A percentile compares a stretch with the other conserved stretches of the same genome.
phyloP scores from a whole-genome alignment of 805 yeast species.

The Danielia oregonensis region DNA sequence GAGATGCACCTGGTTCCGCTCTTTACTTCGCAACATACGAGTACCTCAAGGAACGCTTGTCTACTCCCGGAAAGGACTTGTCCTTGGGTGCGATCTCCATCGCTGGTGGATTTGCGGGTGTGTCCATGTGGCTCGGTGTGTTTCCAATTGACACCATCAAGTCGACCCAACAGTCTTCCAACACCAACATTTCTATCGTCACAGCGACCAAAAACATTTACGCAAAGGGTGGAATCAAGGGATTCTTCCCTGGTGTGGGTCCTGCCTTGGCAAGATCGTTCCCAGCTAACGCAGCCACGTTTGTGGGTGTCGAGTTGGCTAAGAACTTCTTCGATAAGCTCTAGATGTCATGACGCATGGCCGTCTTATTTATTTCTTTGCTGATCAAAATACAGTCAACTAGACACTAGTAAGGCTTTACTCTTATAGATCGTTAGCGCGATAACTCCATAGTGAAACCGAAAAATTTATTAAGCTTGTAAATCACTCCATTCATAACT shows the following conservation, averaged over 20 bases:
- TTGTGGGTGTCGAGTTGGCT: slow-evolving; percentile 90
- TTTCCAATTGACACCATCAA: slow-evolving; percentile 97
- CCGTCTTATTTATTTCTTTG: neutral
- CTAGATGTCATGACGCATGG: neutral
- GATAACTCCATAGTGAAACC: too few species aligned
- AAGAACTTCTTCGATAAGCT: slow-evolving; percentile 37
- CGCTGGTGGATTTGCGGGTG: slow-evolving; percentile 96
- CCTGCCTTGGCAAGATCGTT: slow-evolving; percentile 92
- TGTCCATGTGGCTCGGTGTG: slow-evolving; percentile 93
- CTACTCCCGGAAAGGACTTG: slow-evolving; percentile 53
- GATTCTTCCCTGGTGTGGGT: slow-evolving; percentile 96
- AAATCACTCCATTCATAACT: too few species aligned
- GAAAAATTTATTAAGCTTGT: too few species aligned
- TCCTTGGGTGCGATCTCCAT: slow-evolving; percentile 72
- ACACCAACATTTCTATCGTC: slow-evolving; percentile 49
- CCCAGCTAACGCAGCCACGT: slow-evolving; percentile 99
- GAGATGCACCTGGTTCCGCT: slow-evolving; percentile 98
- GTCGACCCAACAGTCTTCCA: slow-evolving; percentile 71
- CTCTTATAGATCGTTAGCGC: too few species aligned
- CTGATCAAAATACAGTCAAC: too few species aligned
- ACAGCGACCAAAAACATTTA: slow-evolving; percentile 70
- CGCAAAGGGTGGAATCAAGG: slow-evolving; percentile 73
- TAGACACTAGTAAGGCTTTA: too few species aligned
- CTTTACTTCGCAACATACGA: slow-evolving; percentile 94
- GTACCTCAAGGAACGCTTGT: slow-evolving; percentile 59